These are phyloP conservation scores for Tolypocladium sp. DNA, from an alignment of 2,329 filamentous ascomycete species.

Conservation along the genomic window DNA sequence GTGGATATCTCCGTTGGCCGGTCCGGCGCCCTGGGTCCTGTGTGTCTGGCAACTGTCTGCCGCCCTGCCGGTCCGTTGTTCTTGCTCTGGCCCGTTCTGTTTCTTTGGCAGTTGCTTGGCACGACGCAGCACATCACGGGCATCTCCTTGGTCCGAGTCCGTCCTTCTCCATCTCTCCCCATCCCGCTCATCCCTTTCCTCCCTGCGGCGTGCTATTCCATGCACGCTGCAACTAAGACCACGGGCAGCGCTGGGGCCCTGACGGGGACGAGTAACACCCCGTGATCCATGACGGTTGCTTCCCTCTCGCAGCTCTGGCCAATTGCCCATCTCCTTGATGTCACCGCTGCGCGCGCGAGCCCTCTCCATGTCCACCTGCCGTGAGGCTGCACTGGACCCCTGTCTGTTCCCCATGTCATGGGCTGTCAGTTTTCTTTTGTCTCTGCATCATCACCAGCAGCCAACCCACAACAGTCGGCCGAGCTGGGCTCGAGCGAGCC, in stretches of 20 bases:
- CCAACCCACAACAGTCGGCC: not conserved
- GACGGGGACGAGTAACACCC: not conserved
- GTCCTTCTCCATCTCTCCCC: not conserved
- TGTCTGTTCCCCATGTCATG: not conserved
- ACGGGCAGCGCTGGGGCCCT: not conserved
- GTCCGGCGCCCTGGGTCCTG: not conserved
- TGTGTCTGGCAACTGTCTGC: not conserved
- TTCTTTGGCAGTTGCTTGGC: not conserved
- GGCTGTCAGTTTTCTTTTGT: not conserved
- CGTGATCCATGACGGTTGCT: not conserved
- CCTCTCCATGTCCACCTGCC: not conserved
- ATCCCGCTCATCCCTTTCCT: not conserved
- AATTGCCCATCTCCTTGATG: not conserved
- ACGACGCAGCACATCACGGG: not conserved
- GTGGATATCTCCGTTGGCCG: not conserved
- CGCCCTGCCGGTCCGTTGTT: no score
- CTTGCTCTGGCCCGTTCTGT: not conserved
- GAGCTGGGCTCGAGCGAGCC: not conserved
- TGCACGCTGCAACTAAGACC: not conserved
- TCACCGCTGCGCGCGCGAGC: not conserved
- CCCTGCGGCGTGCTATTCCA: not conserved
- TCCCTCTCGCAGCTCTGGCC: not conserved
- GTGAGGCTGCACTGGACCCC: not conserved
- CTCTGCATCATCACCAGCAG: not conserved
- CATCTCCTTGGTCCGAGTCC: not conserved